Conservation (phyloP, 1,284 basidiomycete species). For the Rhodotorula glutinis region DNA sequence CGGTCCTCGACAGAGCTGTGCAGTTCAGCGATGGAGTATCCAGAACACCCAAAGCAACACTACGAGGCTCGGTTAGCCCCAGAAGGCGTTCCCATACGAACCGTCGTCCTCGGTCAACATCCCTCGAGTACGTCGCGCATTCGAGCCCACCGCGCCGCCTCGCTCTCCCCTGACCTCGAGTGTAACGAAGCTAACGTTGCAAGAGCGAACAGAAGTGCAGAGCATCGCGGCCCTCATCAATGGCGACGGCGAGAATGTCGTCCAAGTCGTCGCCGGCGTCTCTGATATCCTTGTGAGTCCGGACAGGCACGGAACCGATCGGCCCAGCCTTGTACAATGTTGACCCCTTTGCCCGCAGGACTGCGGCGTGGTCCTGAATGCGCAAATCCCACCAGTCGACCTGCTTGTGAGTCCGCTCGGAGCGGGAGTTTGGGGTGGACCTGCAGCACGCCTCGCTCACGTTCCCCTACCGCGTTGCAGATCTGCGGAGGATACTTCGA, state of each 20-base stretch:
- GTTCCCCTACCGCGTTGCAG: neutral
- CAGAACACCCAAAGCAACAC: neutral
- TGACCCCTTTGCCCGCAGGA: no score
- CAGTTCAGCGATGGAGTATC: neutral
- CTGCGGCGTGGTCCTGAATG: slow-evolving; percentile 23
- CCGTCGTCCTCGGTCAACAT: slow-evolving; percentile 26
- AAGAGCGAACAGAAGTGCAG: slow-evolving; percentile 4
- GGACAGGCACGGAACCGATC: no score
- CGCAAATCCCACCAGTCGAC: slow-evolving; percentile 21
- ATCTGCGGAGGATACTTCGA: slow-evolving; percentile 32
- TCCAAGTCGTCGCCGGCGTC: slow-evolving; percentile 12
- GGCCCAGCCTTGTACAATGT: no score
- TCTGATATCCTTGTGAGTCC: slow-evolving; percentile 22
- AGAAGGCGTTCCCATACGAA: neutral
- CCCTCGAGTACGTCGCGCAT: slow-evolving; percentile 5
- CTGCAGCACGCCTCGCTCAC: no score
- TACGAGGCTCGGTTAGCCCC: neutral
- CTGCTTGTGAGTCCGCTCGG: slow-evolving; percentile 19
- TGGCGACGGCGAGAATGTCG: neutral
- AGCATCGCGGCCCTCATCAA: slow-evolving; percentile 15
- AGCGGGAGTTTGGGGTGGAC: no score
- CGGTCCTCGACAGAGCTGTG: no score
- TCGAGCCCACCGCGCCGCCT: neutral
- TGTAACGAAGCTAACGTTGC: neutral
- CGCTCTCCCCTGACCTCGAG: neutral